Percentiles rank a stretch among this genome's conserved stretches.
phyloP scores from a whole-genome alignment of 768 basidiomycete genomes.

The Hypholoma fasciculare region DNA sequence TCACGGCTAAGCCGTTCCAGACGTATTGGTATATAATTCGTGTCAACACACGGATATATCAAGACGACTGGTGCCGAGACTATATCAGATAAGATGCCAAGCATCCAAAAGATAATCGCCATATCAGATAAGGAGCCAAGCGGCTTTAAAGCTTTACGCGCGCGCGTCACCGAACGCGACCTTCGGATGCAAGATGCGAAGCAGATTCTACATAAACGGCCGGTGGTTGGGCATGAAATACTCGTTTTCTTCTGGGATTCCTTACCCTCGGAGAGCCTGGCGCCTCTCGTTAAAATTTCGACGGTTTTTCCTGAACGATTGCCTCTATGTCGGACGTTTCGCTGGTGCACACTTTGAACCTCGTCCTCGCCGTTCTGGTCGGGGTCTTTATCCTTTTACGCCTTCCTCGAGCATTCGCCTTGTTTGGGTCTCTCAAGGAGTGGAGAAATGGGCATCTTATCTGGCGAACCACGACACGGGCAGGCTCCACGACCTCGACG shows the following conservation, averaged over 20 bases:
- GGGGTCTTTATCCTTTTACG: constrained; percentile 20
- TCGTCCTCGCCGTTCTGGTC: constrained; percentile 43
- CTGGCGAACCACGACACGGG: constrained; percentile 19
- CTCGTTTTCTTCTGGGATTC: neutral
- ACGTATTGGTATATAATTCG: too few relatives aligned
- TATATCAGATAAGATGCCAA: too few relatives aligned
- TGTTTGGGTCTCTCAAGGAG: constrained; percentile 51
- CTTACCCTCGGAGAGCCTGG: neutral
- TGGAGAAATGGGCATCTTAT: constrained; percentile 58
- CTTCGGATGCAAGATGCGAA: too few relatives aligned
- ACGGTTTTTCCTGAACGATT: neutral
- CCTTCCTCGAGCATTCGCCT: constrained; percentile 51
- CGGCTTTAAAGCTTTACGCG: too few relatives aligned
- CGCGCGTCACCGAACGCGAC: too few relatives aligned
- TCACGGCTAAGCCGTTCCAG: too few relatives aligned
- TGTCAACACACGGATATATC: too few relatives aligned
- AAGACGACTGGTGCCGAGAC: too few relatives aligned
- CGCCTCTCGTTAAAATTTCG: neutral
- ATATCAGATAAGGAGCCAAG: too few relatives aligned
- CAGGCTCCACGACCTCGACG: neutral
- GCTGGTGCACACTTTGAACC: constrained; percentile 42
- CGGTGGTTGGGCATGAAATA: neutral
- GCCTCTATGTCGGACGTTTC: neutral
- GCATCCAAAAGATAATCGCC: too few relatives aligned
- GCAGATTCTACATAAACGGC: too few relatives aligned